Conservation (phyloP, 306 rosid species). For the Medicago truncatula region MtrunA17r5.0-ANR NC_053044.1:51040501-51041000, state of each 20-base stretch:
- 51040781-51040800: slow-evolving; percentile 33
- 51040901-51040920: slow-evolving; percentile 5
- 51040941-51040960: slow-evolving; percentile 21
- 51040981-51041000: neutral
- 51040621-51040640: neutral
- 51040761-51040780: neutral
- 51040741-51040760: slow-evolving; percentile 25
- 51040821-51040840: slow-evolving; percentile 40
- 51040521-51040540: too few relatives aligned
- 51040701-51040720: neutral
- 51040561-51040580: neutral
- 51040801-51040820: slow-evolving; percentile 20
- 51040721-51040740: slow-evolving; percentile 26
- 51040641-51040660: neutral
- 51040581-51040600: neutral
- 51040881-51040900: slow-evolving; percentile 38
- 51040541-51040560: neutral
- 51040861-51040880: slow-evolving; percentile 52
- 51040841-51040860: slow-evolving; percentile 25
- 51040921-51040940: slow-evolving; percentile 32
- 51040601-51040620: neutral
- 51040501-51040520: neutral
- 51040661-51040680: too few relatives aligned
- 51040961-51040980: slow-evolving; percentile 6
- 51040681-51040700: too few relatives aligned